Percentiles rank a stretch among this genome's conserved stretches.
These are phyloP conservation scores for Amanita jacksonii DNA, from an alignment of 768 basidiomycete species.

Conservation along the genomic window DNA sequence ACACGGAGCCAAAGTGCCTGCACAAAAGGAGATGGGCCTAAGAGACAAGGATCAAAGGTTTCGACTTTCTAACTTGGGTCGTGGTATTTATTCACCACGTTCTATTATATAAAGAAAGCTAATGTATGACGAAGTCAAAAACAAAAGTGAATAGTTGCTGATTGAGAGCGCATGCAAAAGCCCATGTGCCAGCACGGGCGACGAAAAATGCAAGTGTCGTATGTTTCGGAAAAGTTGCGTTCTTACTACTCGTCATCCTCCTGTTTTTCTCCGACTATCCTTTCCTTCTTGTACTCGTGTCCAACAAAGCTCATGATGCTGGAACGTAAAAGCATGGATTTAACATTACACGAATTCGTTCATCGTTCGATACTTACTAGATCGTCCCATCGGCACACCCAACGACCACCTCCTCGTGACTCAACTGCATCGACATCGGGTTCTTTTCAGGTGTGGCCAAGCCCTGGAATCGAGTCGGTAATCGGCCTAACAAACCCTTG, in stretches of 20 bases:
- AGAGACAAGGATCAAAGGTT: too few species aligned
- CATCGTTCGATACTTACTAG: slow-evolving; percentile 78
- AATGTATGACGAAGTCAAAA: too few species aligned
- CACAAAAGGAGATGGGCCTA: too few species aligned
- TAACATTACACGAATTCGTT: too few species aligned
- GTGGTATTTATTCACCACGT: too few species aligned
- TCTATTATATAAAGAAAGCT: too few species aligned
- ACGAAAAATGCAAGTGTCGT: too few species aligned
- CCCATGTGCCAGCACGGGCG: too few species aligned
- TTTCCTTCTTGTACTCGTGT: slow-evolving; percentile 19
- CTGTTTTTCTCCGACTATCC: neutral
- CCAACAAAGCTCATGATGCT: slow-evolving; percentile 32
- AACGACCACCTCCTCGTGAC: slow-evolving; percentile 85
- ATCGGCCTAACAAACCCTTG: slow-evolving; percentile 49
- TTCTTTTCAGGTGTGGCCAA: slow-evolving; percentile 87
- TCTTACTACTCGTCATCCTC: neutral
- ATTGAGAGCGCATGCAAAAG: neutral
- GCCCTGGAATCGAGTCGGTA: slow-evolving; percentile 66
- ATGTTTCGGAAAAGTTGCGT: too few species aligned
- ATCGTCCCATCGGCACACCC: slow-evolving; percentile 89
- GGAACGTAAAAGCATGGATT: too few species aligned
- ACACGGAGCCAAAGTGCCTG: too few species aligned
- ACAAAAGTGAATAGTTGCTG: neutral
- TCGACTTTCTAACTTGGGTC: too few species aligned
- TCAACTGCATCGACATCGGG: slow-evolving; percentile 90